Evolutionary conservation across 2,329 filamentous ascomycete species (phyloP).

Genomic region (Aureobasidium subglaciale): DNA sequence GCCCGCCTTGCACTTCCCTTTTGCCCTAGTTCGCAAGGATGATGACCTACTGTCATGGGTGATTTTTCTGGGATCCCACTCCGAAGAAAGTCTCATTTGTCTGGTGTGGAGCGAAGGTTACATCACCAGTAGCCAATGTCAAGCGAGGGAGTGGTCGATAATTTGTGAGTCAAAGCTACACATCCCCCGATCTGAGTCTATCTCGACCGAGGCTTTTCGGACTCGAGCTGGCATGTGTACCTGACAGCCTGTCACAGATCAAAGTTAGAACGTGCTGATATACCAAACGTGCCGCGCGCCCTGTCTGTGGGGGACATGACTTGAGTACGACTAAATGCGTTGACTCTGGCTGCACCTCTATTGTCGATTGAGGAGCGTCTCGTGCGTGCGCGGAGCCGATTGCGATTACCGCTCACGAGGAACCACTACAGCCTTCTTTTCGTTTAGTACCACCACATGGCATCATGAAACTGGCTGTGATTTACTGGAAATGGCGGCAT

Average conservation of each 20-base stretch:
- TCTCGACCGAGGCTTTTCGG: not conserved
- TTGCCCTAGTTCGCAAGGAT: not conserved
- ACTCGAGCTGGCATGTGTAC: slow-evolving; percentile 10
- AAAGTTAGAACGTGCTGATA: slow-evolving; percentile 14
- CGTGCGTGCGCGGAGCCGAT: not conserved
- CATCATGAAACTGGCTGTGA: not conserved
- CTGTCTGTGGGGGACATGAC: slow-evolving; percentile 13
- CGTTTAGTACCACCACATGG: slow-evolving; percentile 12
- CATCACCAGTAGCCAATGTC: not conserved
- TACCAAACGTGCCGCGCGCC: slow-evolving; percentile 13
- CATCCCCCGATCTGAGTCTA: not conserved
- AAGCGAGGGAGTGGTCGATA: not conserved
- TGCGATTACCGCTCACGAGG: slow-evolving; percentile 1
- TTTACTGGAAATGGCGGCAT: slow-evolving; percentile 6
- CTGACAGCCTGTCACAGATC: slow-evolving; percentile 15
- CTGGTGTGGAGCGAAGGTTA: not conserved
- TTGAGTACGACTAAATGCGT: slow-evolving; percentile 10
- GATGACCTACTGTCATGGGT: not conserved
- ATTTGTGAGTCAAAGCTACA: not conserved
- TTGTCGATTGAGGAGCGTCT: not conserved
- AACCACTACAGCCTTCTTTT: slow-evolving; percentile 5
- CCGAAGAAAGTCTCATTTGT: slow-evolving; percentile 8
- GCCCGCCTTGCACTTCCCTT: not conserved
- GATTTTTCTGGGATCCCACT: slow-evolving; percentile 5
- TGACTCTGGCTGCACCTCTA: not conserved